Conservation (phyloP, 768 basidiomycete species). For the Termitomyces sp. region DNA sequence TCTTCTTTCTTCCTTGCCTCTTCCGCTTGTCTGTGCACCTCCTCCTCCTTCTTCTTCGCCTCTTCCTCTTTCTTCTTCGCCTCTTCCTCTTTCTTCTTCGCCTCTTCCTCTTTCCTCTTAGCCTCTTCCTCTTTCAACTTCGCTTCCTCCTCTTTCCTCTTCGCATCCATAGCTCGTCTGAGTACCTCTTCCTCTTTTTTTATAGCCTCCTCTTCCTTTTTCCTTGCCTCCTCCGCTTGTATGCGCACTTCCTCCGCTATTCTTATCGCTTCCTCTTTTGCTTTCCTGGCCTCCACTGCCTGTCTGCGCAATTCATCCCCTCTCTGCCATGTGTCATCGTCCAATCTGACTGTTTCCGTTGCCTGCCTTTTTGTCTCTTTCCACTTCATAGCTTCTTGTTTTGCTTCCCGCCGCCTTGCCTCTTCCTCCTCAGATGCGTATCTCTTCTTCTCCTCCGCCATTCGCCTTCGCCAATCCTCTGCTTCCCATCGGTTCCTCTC, state of each 20-base stretch:
- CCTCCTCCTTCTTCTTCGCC: constrained; percentile 8
- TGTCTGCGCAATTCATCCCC: constrained; percentile 15
- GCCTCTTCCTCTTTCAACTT: constrained; percentile 15
- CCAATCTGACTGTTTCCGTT: constrained; percentile 10
- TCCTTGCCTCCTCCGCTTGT: constrained; percentile 13
- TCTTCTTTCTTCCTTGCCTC: constrained; percentile 23
- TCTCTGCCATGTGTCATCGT: constrained; percentile 10
- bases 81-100: constrained; percentile 19
- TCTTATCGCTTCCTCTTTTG: constrained; percentile 14
- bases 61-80: constrained; percentile 17
- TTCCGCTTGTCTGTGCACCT: constrained; percentile 18
- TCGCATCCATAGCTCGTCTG: constrained; percentile 20
- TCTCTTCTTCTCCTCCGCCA: constrained; percentile 2
- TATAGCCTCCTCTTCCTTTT: constrained; percentile 19
- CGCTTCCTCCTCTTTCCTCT: constrained; percentile 15
- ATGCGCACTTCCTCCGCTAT: constrained; percentile 5
- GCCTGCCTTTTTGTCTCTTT: constrained; percentile 8
- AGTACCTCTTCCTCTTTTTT: constrained; percentile 20
- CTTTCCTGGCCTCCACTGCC: constrained; percentile 19
- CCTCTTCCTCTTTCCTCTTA: constrained; percentile 15
- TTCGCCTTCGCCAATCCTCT: constrained; percentile 2
- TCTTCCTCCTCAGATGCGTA: constrained; percentile 9
- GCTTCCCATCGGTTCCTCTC: constrained; percentile 8
- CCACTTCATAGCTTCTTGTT: constrained; percentile 6
- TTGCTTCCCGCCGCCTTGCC: neutral